These are phyloP conservation scores for Parathielavia hyrcaniae DNA, from an alignment of 495 filamentous ascomycete species.

Conservation along the genomic window DNA sequence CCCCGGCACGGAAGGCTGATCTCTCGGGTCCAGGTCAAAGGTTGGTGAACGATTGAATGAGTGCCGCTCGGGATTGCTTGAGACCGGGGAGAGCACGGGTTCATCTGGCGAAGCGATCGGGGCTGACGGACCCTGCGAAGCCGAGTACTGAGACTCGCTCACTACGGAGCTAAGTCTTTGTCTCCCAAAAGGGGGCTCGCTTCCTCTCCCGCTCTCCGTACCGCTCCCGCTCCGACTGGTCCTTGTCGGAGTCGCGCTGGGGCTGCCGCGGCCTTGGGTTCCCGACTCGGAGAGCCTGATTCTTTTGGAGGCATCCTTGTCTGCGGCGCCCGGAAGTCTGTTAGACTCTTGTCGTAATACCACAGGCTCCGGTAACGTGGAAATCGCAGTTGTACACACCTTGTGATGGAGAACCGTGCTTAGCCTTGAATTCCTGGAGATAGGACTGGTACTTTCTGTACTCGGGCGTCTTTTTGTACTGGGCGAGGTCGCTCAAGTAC, in stretches of 20 bases:
- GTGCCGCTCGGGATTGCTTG: constrained; percentile 16
- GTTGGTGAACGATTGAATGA: constrained; percentile 27
- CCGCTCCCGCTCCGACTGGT: constrained; percentile 40
- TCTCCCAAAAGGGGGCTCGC: constrained; percentile 40
- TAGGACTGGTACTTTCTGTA: constrained; percentile 59
- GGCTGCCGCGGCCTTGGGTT: constrained; percentile 28
- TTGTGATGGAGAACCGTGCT: constrained; percentile 49
- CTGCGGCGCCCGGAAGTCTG: constrained; percentile 22
- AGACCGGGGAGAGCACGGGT: constrained; percentile 30
- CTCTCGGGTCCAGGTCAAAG: constrained; percentile 21
- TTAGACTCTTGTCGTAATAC: constrained; percentile 3
- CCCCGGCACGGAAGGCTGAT: constrained; percentile 5
- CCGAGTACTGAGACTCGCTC: constrained; percentile 33
- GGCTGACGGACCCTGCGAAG: constrained; percentile 21
- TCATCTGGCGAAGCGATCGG: constrained; percentile 32
- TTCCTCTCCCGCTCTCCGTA: constrained; percentile 40
- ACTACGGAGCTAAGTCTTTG: constrained; percentile 37
- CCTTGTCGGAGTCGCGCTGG: constrained; percentile 30
- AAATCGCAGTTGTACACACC: constrained; percentile 26
- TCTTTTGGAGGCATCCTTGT: constrained; percentile 43
- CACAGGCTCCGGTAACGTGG: not conserved
- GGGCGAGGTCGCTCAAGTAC: constrained; percentile 57
- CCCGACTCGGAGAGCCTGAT: constrained; percentile 32
- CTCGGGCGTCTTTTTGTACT: constrained; percentile 65
- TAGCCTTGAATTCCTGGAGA: constrained; percentile 66